Conservation (phyloP, 768 basidiomycete genomes). For the Mycena vitilis region DNA sequence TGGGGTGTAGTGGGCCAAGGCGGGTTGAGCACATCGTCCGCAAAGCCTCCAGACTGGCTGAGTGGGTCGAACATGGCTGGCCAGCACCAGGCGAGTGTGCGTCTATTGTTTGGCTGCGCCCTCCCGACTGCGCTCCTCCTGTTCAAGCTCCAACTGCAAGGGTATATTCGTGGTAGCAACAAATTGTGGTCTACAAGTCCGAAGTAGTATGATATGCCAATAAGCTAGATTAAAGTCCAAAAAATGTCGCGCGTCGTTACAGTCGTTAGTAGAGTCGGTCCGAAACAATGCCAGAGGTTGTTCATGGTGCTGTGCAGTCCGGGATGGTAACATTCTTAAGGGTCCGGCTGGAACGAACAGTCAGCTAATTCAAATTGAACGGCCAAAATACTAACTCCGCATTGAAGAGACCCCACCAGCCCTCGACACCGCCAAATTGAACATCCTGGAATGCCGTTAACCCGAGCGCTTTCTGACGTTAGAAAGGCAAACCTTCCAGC, state of each 20-base stretch:
- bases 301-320: constrained; percentile 51
- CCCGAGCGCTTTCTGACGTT: not conserved
- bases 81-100: constrained; percentile 3
- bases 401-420: constrained; percentile 42
- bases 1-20: constrained; percentile 90
- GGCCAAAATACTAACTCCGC: constrained; percentile 32
- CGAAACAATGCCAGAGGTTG: not conserved
- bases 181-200: not conserved
- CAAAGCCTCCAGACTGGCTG: constrained; percentile 65
- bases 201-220: constrained; percentile 12
- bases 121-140: constrained; percentile 8
- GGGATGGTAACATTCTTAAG: constrained; percentile 81
- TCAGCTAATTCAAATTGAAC: constrained; percentile 20
- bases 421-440: constrained; percentile 9
- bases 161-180: too few species aligned
- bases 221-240: constrained; percentile 4
- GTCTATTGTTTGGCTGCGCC: constrained; percentile 6
- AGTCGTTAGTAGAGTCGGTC: constrained; percentile 14
- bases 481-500: constrained; percentile 73
- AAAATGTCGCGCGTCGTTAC: constrained; percentile 16
- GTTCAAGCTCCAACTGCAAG: too few species aligned
- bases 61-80: constrained; percentile 75
- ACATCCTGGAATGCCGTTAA: constrained; percentile 5
- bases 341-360: constrained; percentile 61
- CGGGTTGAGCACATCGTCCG: constrained; percentile 59